Evolutionary conservation across 2,329 filamentous ascomycete genomes (phyloP).

Genomic region (Colletotrichum sp.): DNA sequence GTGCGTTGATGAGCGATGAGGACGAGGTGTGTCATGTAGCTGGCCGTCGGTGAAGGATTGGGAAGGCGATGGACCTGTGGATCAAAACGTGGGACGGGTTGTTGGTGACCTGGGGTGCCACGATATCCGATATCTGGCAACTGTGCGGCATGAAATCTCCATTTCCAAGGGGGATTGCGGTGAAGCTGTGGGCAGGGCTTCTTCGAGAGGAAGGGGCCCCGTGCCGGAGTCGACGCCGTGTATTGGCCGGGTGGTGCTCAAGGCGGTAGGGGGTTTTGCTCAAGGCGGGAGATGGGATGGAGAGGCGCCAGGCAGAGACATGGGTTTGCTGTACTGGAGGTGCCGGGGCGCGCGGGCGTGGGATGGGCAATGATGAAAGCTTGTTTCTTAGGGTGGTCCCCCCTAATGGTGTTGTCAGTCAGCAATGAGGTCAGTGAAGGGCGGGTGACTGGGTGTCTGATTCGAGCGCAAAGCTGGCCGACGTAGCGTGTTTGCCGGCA

Average conservation of each 20-base stretch:
- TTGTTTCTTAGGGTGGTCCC: constrained; percentile 5
- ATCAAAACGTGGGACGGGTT: constrained; percentile 12
- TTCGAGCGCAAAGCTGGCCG: background rate
- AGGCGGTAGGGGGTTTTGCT: background rate
- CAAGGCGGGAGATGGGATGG: background rate
- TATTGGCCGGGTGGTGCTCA: constrained; percentile 4
- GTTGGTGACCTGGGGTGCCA: constrained; percentile 4
- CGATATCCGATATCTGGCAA: background rate
- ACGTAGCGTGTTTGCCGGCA: background rate
- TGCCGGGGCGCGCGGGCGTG: background rate
- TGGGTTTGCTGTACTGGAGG: background rate
- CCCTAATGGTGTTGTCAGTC: background rate
- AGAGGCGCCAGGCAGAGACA: background rate
- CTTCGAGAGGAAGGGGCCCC: background rate
- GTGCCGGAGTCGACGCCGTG: constrained; percentile 7
- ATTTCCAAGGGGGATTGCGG: background rate
- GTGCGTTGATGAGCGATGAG: background rate
- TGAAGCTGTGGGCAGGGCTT: background rate
- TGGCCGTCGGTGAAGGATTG: constrained; percentile 5
- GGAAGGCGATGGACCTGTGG: background rate
- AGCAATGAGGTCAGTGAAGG: background rate
- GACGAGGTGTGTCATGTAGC: background rate
- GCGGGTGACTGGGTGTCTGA: background rate
- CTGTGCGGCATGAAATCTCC: background rate
- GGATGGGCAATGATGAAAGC: constrained; percentile 7